These are phyloP conservation scores for Cladophialophora psammophila DNA, from an alignment of 2,329 filamentous ascomycete genomes.

Conservation along the genomic window DNA sequence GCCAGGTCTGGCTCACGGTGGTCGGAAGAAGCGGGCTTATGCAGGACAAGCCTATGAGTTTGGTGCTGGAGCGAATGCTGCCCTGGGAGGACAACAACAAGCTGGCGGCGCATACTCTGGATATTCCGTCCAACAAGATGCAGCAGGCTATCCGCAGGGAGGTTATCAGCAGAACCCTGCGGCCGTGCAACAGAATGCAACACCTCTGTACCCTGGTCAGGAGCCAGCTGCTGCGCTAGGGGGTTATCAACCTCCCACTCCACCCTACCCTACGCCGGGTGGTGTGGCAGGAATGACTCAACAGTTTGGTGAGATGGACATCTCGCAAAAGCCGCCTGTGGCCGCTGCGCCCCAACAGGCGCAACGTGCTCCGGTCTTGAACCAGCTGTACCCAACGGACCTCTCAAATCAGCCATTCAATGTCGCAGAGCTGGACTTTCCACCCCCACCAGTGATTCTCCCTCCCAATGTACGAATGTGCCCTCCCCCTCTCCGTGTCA, in stretches of 20 bases:
- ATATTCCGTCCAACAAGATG: constrained; percentile 64
- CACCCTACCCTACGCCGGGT: constrained; percentile 66
- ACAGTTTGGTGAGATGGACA: constrained; percentile 80
- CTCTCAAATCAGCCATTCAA: constrained; percentile 93
- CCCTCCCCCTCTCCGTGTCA: not conserved
- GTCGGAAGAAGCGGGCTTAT: constrained; percentile 87
- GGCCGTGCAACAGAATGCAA: constrained; percentile 43
- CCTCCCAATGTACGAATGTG: constrained; percentile 80
- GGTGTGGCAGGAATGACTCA: constrained; percentile 77
- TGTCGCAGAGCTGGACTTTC: constrained; percentile 87
- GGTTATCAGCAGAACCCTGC: constrained; percentile 51
- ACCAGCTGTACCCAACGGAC: constrained; percentile 91
- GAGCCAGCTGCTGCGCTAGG: constrained; percentile 56
- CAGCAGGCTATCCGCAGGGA: constrained; percentile 52
- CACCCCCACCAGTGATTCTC: constrained; percentile 87
- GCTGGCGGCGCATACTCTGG: constrained; percentile 68
- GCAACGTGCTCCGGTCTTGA: constrained; percentile 58
- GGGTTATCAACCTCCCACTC: constrained; percentile 72
- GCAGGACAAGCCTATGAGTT: constrained; percentile 95
- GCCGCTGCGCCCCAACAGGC: constrained; percentile 57
- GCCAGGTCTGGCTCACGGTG: constrained; percentile 43
- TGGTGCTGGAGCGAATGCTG: constrained; percentile 83
- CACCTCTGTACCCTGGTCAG: constrained; percentile 47
- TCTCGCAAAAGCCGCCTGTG: constrained; percentile 61
- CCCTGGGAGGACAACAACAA: constrained; percentile 55